These are phyloP conservation scores for Monilinia polystroma DNA, from an alignment of 2,329 filamentous ascomycete genomes.

Conservation along the genomic window DNA sequence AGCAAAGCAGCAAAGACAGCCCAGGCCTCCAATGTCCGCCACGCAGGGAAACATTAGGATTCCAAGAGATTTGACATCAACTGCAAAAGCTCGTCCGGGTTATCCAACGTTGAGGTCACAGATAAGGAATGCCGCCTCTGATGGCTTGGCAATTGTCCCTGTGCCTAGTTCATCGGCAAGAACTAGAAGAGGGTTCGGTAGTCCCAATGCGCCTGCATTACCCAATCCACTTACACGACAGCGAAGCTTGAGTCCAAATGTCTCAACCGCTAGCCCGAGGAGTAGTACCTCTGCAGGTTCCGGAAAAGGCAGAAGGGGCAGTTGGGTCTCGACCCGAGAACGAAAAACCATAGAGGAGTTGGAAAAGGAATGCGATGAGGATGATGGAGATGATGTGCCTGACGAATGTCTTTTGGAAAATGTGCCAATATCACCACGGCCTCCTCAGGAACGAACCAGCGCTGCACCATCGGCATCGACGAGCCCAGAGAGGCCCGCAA, in stretches of 20 bases:
- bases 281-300: conserved; percentile 34
- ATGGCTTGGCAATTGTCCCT: conserved; percentile 38
- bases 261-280: conserved; percentile 26
- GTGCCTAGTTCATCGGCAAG: conserved; percentile 28
- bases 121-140: conserved; percentile 32
- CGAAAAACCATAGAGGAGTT: conserved; percentile 69
- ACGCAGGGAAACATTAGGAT: conserved; percentile 31
- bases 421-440: conserved; percentile 75
- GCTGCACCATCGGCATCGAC: conserved; percentile 50
- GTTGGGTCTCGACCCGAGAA: conserved; percentile 66
- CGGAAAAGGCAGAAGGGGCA: conserved; percentile 42
- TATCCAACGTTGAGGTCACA: conserved; percentile 36
- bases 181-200: conserved; percentile 32
- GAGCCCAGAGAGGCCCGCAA: conserved; percentile 36
- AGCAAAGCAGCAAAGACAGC: conserved; percentile 29
- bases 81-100: conserved; percentile 28
- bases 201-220: conserved; percentile 32
- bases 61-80: conserved; percentile 38
- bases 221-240: conserved; percentile 33
- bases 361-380: conserved; percentile 73
- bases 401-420: conserved; percentile 79
- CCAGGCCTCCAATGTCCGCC: conserved; percentile 32
- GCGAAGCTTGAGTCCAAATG: conserved; percentile 37
- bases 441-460: conserved; percentile 55
- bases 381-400: conserved; percentile 75